A percentile compares a stretch with the other conserved stretches of the same genome.
These are phyloP conservation scores for Akanthomyces dipterigenus DNA, from an alignment of 2,329 filamentous ascomycete species.

Conservation along the genomic window DNA sequence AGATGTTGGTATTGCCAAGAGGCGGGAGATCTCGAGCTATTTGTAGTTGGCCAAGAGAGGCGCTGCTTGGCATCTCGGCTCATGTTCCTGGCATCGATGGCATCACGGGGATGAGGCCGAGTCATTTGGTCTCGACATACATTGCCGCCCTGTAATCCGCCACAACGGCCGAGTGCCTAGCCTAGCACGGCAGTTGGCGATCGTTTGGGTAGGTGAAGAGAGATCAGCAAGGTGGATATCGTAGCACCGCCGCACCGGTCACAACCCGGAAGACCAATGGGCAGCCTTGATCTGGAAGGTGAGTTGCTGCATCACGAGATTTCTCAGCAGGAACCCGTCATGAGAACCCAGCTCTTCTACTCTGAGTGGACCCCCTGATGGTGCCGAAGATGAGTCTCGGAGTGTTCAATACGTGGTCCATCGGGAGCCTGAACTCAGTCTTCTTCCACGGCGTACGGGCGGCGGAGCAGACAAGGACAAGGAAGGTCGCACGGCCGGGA, in stretches of 20 bases:
- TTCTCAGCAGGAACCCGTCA: neutral
- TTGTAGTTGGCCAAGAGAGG: neutral
- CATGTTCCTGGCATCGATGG: neutral
- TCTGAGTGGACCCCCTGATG: neutral
- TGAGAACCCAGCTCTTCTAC: neutral
- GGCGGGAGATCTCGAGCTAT: neutral
- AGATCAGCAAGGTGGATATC: neutral
- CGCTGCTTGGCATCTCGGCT: conserved; percentile 1
- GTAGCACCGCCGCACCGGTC: neutral
- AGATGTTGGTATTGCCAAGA: neutral
- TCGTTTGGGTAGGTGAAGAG: neutral
- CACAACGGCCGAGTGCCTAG: neutral
- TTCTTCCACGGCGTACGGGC: neutral
- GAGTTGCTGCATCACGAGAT: neutral
- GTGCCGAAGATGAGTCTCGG: neutral
- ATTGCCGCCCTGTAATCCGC: neutral
- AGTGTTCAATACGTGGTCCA: neutral
- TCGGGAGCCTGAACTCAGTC: neutral
- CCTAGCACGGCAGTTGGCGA: conserved; percentile 1
- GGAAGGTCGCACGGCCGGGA: neutral
- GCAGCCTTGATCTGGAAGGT: neutral
- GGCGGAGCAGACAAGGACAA: neutral
- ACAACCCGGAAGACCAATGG: neutral
- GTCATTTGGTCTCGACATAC: neutral
- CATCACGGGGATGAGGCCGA: neutral